Evolutionary conservation across 169 alveolate genomes (phyloP).

Genomic region (Cryptosporidium xiaoi): DNA sequence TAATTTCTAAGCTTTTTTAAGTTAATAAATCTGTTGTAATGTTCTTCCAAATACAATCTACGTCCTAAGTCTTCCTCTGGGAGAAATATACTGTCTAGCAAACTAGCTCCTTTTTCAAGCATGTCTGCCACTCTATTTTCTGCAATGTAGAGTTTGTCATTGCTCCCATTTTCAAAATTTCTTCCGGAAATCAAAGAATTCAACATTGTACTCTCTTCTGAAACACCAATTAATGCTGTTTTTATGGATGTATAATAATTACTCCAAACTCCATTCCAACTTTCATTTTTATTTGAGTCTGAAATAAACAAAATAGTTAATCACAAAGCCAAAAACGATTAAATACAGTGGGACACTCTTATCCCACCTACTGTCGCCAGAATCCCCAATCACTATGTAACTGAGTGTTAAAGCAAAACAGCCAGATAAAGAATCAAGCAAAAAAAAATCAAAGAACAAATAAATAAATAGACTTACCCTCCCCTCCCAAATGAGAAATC

Average conservation of each 20-base stretch:
- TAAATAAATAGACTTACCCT: constrained; percentile 1
- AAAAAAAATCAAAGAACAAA: too few relatives aligned
- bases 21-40: constrained; percentile 81
- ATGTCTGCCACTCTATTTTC: constrained; percentile 79
- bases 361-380: too few relatives aligned
- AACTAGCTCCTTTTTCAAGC: constrained; percentile 47
- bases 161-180: too few relatives aligned
- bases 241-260: constrained; percentile 80
- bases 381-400: too few relatives aligned
- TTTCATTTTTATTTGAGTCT: not conserved
- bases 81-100: constrained; percentile 79
- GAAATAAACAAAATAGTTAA: not conserved
- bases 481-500: constrained; percentile 59
- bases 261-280: constrained; percentile 79
- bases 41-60: constrained; percentile 80
- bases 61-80: constrained; percentile 86
- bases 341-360: too few relatives aligned
- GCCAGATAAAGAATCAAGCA: too few relatives aligned
- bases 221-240: too few relatives aligned
- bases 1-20: constrained; percentile 79
- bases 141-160: constrained; percentile 42
- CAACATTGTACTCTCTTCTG: too few relatives aligned
- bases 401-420: too few relatives aligned
- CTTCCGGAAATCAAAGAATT: too few relatives aligned
- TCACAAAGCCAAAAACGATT: too few relatives aligned